Base-by-base conservation (phyloP, 306 rosid species). In the Malus fusca region DNA sequence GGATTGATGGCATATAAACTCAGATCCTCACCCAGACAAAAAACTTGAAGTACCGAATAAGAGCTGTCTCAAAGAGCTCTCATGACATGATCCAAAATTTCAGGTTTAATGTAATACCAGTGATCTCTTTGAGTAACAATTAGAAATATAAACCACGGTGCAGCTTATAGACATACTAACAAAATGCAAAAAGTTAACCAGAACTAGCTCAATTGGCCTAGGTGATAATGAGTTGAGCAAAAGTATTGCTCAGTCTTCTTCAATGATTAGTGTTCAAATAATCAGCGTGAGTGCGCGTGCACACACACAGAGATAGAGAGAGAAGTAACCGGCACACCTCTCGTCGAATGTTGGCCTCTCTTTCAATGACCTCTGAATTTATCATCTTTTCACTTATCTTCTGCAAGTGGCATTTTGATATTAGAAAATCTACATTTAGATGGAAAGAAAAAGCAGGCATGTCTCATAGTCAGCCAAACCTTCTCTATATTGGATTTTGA, bases 331-430 rank as follows among this genome's bases (percentile, higher is more conserved):
- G 40, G 55, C 40, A 58, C 85, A 92, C 97, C 93, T 85, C 90
- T 80, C 66, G 87, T 55, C 86, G 86, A 68, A 83, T 62, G 68
- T 60, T 18, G 77, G 89, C 87, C 79, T 84, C 93, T 80, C 82
- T 82, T 78, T 85, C 87, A 40, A 71, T 72, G 74, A 66, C 67
- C 78, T 78, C 85, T 64, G 74, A 74, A 76, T 74, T 65, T 18
- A 68, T 30, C 43, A 22, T 66, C 61, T 59, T 79, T 69, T 75
- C 74, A 64, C 70, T n/a, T 65, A 66, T 87, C 79, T 83, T 88
- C 99, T 89, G 89, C 84, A 85, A 59, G 65, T 13, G 66, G 73
- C 51, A 80, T 71, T 66, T 69, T 72, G 78, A 30, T 44, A 79
- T 85, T 61, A 88, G 83, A 68, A 62, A 55, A 76, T 74, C 66